Evolutionary conservation across 495 filamentous ascomycete genomes (phyloP).

Genomic region (Polyplosphaeria fusca): DNA sequence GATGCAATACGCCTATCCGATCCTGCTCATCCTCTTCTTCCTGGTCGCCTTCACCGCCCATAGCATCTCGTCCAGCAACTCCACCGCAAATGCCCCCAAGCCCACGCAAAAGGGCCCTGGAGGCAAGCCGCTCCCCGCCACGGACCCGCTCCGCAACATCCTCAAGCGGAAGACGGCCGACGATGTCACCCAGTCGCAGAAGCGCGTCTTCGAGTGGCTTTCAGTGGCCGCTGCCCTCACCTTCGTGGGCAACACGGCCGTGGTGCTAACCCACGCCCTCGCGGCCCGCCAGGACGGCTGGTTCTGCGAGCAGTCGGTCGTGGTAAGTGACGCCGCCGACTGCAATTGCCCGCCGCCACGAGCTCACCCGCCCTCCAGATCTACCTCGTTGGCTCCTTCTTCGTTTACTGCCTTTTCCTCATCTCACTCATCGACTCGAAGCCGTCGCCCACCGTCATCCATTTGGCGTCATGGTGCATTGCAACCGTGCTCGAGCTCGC

Average conservation of each 20-base stretch:
- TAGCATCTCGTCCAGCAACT: conserved; percentile 52
- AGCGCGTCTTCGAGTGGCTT: conserved; percentile 70
- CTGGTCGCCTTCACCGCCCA: conserved; percentile 60
- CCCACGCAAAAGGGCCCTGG: conserved; percentile 60
- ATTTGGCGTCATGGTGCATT: conserved; percentile 70
- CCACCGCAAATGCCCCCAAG: conserved; percentile 38
- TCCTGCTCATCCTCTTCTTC: conserved; percentile 66
- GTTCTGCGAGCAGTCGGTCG: conserved; percentile 86
- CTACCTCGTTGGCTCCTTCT: conserved; percentile 75
- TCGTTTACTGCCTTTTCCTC: conserved; percentile 67
- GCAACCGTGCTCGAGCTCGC: conserved; percentile 64
- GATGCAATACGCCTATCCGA: conserved; percentile 59
- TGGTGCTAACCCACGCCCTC: conserved; percentile 76
- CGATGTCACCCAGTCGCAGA: conserved; percentile 58
- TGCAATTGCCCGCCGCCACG: background rate
- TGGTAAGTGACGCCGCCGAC: conserved; percentile 56
- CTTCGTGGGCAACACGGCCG: conserved; percentile 68
- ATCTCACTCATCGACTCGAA: conserved; percentile 77
- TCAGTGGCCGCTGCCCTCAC: conserved; percentile 64
- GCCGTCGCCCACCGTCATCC: conserved; percentile 67
- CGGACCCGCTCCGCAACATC: conserved; percentile 48
- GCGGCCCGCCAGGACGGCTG: conserved; percentile 62
- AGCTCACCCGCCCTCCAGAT: conserved; percentile 48
- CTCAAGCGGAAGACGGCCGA: conserved; percentile 46
- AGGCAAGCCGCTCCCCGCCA: conserved; percentile 70